phyloP scores from a whole-genome alignment of 306 rosid genomes.

The Corylus avellana region DNA sequence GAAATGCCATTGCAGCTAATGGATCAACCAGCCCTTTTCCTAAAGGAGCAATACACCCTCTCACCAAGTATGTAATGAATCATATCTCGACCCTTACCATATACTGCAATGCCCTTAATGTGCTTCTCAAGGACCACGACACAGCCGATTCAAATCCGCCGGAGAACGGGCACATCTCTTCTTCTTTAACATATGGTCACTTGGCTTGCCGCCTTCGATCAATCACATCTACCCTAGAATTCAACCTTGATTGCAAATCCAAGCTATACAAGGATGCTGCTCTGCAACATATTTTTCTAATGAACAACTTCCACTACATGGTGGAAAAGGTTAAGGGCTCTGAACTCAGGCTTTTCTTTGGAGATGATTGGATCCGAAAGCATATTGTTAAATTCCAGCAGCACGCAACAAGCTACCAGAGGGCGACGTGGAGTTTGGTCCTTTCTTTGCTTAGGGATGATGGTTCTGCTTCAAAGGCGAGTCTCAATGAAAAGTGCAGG shows the following conservation, averaged over 20 bases:
- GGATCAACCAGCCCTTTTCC: conserved; percentile 39
- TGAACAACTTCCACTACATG: conserved; percentile 72
- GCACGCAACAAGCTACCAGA: conserved; percentile 45
- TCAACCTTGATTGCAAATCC: conserved; percentile 48
- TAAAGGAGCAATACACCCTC: conserved; percentile 62
- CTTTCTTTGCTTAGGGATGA: conserved; percentile 39
- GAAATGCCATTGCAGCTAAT: conserved; percentile 42
- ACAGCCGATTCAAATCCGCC: conserved; percentile 11
- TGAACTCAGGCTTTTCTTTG: conserved; percentile 39
- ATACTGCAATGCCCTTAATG: conserved; percentile 39
- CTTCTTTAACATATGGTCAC: conserved; percentile 26
- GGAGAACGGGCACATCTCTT: conserved; percentile 5
- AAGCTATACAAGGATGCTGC: conserved; percentile 53
- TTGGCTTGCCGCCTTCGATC: conserved; percentile 41
- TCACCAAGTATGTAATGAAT: conserved; percentile 70
- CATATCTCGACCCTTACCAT: conserved; percentile 42
- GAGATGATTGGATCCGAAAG: conserved; percentile 56
- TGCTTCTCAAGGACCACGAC: conserved; percentile 42
- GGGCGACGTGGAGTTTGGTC: conserved; percentile 47
- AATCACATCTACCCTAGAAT: conserved; percentile 42
- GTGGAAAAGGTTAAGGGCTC: conserved; percentile 53
- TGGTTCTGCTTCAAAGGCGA: conserved; percentile 19
- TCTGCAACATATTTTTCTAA: conserved; percentile 56
- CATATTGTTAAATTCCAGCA: conserved; percentile 34
- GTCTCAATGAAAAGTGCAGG: conserved; percentile 38